Percentiles rank a stretch among this genome's conserved stretches.
phyloP scores from a whole-genome alignment of 176 grass and related monocot genomes.

The Carex littledalei region DNA sequence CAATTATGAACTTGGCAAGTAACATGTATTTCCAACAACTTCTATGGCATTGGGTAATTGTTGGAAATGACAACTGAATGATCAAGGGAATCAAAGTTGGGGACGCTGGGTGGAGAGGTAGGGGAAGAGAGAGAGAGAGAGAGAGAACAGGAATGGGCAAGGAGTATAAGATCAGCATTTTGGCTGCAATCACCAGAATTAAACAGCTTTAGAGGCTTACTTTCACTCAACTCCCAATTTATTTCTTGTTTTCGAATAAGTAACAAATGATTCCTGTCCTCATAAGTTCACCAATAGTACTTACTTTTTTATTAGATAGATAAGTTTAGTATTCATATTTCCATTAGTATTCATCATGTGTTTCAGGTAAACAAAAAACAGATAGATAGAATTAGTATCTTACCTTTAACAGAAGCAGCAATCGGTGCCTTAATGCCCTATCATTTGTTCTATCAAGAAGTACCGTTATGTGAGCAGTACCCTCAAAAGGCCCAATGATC shows the following conservation, averaged over 20 bases:
- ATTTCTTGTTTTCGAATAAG: neutral
- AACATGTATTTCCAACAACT: neutral
- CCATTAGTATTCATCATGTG: neutral
- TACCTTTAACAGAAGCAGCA: constrained; percentile 84
- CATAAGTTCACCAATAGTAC: neutral
- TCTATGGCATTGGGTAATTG: neutral
- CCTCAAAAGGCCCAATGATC: constrained; percentile 91
- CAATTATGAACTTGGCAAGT: neutral
- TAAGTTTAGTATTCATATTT: neutral
- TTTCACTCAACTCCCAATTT: neutral
- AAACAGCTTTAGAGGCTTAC: neutral
- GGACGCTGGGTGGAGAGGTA: neutral
- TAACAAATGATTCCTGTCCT: neutral
- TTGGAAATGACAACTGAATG: neutral
- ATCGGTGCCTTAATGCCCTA: constrained; percentile 76
- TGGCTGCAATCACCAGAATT: neutral
- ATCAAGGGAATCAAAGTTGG: neutral
- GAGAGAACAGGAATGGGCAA: neutral
- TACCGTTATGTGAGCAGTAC: constrained; percentile 90
- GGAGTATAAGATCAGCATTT: neutral
- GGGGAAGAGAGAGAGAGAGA: neutral
- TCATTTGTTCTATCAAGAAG: constrained; percentile 96
- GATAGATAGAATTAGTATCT: neutral
- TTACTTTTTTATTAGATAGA: neutral
- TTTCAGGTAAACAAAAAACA: neutral